Percentiles rank a stretch among this genome's conserved stretches.
Evolutionary conservation across 2,329 filamentous ascomycete genomes (phyloP).

Genomic region (Trichoderma hamatum): DNA sequence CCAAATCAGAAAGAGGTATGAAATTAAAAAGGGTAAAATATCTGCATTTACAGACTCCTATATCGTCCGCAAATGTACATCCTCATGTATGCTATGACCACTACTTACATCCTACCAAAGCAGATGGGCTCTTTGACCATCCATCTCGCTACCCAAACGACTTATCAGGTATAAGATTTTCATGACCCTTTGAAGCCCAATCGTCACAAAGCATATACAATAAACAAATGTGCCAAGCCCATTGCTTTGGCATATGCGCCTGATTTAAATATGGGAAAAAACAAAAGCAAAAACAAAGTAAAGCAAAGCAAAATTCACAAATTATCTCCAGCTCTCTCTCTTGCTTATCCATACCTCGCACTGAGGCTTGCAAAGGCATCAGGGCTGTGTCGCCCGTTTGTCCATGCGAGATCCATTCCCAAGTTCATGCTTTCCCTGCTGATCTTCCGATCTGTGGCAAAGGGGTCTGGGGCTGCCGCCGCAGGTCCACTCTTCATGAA

Average conservation of each 20-base stretch:
- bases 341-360: constrained; percentile 54
- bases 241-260: constrained; percentile 24
- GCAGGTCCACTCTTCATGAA: constrained; percentile 49
- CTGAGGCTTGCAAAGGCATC: constrained; percentile 80
- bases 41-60: neutral
- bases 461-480: constrained; percentile 48
- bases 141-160: constrained; percentile 26
- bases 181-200: constrained; percentile 12
- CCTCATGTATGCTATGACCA: constrained; percentile 22
- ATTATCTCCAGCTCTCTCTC: neutral
- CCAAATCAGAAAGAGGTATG: neutral
- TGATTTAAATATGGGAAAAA: constrained; percentile 9
- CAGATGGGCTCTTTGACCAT: constrained; percentile 16
- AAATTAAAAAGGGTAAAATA: neutral
- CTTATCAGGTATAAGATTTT: constrained; percentile 21
- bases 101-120: constrained; percentile 18
- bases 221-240: constrained; percentile 23
- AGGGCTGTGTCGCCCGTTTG: constrained; percentile 73
- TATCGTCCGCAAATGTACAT: constrained; percentile 11
- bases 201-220: constrained; percentile 20
- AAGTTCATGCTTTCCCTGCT: constrained; percentile 74
- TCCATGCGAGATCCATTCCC: constrained; percentile 66
- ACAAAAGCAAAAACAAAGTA: neutral
- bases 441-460: constrained; percentile 36
- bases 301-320: neutral